Evolutionary conservation across 1,284 basidiomycete species (phyloP).

Genomic region (Kalmanozyma brasiliensis): DNA sequence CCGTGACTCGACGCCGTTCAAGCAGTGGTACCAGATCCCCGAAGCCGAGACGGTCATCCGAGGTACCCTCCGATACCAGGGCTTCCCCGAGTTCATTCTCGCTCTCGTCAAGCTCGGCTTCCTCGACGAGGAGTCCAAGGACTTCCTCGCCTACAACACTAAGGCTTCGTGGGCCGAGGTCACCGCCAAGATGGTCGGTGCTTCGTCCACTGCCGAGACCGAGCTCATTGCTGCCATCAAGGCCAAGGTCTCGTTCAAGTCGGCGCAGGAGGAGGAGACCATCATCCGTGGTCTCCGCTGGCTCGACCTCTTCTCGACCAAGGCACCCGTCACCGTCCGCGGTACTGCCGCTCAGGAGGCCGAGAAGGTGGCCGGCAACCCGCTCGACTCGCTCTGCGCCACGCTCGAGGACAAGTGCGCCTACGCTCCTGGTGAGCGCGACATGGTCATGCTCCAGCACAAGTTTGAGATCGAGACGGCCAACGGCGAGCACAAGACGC

Average conservation of each 20-base stretch:
- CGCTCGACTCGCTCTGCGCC: slow-evolving; percentile 93
- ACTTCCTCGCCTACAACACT: slow-evolving; percentile 72
- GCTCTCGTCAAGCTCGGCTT: slow-evolving; percentile 89
- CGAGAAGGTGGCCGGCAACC: slow-evolving; percentile 78
- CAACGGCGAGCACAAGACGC: slow-evolving; percentile 77
- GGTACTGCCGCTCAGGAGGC: slow-evolving; percentile 70
- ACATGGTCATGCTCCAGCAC: slow-evolving; percentile 97
- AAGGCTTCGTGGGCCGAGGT: slow-evolving; percentile 73
- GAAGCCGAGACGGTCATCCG: slow-evolving; percentile 92
- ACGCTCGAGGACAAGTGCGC: slow-evolving; percentile 90
- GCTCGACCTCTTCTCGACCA: slow-evolving; percentile 85
- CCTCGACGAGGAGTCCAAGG: slow-evolving; percentile 80
- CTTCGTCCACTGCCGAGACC: slow-evolving; percentile 74
- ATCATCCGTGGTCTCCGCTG: slow-evolving; percentile 74
- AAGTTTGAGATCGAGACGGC: slow-evolving; percentile 70
- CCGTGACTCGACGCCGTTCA: slow-evolving; percentile 91
- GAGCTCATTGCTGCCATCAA: slow-evolving; percentile 55
- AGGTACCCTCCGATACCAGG: slow-evolving; percentile 94
- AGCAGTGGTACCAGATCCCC: slow-evolving; percentile 84
- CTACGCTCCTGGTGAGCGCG: slow-evolving; percentile 89
- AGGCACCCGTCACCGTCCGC: slow-evolving; percentile 71
- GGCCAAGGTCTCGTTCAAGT: slow-evolving; percentile 53
- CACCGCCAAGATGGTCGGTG: slow-evolving; percentile 81
- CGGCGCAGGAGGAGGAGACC: slow-evolving; percentile 52
- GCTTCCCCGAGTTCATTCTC: slow-evolving; percentile 96